phyloP scores from a whole-genome alignment of 805 yeast species.

The Scheffersomyces lignosus region DNA sequence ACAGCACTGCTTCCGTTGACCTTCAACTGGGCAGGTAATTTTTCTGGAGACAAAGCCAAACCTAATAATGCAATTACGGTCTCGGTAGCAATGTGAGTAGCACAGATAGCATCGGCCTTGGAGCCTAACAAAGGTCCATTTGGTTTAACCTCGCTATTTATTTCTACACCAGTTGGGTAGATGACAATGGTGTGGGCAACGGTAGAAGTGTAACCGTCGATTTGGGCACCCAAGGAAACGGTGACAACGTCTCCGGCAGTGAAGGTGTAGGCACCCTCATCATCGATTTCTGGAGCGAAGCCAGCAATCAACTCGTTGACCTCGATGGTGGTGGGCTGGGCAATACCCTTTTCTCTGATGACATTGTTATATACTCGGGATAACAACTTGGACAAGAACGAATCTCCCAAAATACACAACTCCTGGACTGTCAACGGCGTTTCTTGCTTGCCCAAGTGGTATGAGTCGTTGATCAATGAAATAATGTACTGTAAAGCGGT shows the following conservation, averaged over 20 bases:
- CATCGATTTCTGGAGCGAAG: constrained; percentile 84
- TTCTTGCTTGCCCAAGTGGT: constrained; percentile 55
- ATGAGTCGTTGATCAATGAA: constrained; percentile 67
- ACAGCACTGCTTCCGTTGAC: constrained; percentile 40
- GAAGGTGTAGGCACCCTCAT: constrained; percentile 47
- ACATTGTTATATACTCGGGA: constrained; percentile 57
- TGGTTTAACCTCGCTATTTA: constrained; percentile 43
- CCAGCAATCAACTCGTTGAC: constrained; percentile 76
- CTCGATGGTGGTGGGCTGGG: constrained; percentile 88
- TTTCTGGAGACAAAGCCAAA: constrained; percentile 72
- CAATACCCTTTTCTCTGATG: constrained; percentile 86
- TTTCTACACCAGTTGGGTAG: constrained; percentile 60
- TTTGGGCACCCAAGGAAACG: constrained; percentile 82
- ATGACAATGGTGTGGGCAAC: constrained; percentile 85
- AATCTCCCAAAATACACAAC: constrained; percentile 80
- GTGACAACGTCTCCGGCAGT: constrained; percentile 83
- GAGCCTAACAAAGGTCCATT: constrained; percentile 80
- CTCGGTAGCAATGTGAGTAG: constrained; percentile 86
- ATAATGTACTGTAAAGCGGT: constrained; percentile 70
- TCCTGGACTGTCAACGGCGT: constrained; percentile 55
- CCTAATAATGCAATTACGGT: constrained; percentile 79
- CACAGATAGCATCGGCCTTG: constrained; percentile 87
- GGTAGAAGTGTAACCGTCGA: constrained; percentile 92
- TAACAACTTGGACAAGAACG: constrained; percentile 62
- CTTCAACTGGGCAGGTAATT: constrained; percentile 57